phyloP scores from a whole-genome alignment of 768 basidiomycete species.

The Pleurotus citrinopileatus region DNA sequence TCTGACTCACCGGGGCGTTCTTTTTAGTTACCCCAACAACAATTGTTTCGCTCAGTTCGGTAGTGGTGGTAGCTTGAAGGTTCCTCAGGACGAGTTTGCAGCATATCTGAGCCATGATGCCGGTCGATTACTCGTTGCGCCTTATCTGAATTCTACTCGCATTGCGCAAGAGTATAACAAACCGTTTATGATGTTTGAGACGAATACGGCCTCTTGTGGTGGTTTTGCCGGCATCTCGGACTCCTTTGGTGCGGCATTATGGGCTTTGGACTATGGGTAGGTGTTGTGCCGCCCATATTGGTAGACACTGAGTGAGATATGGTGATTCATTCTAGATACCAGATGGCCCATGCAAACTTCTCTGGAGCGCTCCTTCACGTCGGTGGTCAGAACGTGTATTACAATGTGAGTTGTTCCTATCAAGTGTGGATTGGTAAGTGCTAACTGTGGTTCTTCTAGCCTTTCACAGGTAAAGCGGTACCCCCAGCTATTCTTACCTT shows the following conservation, averaged over 20 bases:
- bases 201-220: slow-evolving; percentile 42
- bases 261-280: slow-evolving; percentile 34
- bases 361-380: slow-evolving; percentile 25
- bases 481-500: slow-evolving; percentile 22
- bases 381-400: slow-evolving; percentile 20
- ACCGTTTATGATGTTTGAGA: slow-evolving; percentile 42
- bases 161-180: slow-evolving; percentile 14
- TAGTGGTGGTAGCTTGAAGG: slow-evolving; percentile 17
- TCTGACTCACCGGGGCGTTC: neutral
- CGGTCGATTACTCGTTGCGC: slow-evolving; percentile 12
- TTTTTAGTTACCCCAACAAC: slow-evolving; percentile 23
- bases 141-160: slow-evolving; percentile 10
- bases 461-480: slow-evolving; percentile 30
- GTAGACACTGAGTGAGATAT: neutral
- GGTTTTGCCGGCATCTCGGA: slow-evolving; percentile 41
- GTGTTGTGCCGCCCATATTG: neutral
- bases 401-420: slow-evolving; percentile 26
- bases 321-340: slow-evolving; percentile 15
- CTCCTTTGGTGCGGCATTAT: slow-evolving; percentile 41
- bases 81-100: slow-evolving; percentile 22
- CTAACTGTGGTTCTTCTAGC: slow-evolving; percentile 29
- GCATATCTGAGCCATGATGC: slow-evolving; percentile 28
- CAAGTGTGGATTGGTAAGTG: slow-evolving; percentile 14
- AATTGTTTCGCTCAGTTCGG: slow-evolving; percentile 37
- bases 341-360: slow-evolving; percentile 38